Percentiles rank a stretch among this genome's conserved stretches.
Conservation (phyloP, 2,329 filamentous ascomycete genomes). For the Fulvia fulva region DNA sequence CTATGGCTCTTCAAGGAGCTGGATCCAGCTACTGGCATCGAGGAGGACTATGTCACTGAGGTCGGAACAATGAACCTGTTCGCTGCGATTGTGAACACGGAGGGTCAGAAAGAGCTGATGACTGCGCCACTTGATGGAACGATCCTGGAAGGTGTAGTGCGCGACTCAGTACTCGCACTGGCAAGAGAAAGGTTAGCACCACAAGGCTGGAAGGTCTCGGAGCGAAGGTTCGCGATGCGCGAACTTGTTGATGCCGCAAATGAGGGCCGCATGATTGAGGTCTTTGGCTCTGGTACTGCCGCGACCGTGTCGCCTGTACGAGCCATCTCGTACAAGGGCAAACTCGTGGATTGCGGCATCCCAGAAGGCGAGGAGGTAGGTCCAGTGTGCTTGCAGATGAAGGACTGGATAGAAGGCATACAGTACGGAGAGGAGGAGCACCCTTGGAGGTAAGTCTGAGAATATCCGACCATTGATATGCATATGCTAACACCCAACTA, state of each 20-base stretch:
- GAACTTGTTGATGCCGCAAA: conserved; percentile 76
- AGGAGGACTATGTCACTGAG: conserved; percentile 89
- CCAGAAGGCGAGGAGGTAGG: conserved; percentile 79
- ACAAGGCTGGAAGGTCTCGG: conserved; percentile 81
- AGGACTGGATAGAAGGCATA: conserved; percentile 92
- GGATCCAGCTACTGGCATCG: conserved; percentile 29
- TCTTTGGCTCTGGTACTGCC: conserved; percentile 90
- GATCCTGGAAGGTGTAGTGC: conserved; percentile 89
- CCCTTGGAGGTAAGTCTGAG: conserved; percentile 64
- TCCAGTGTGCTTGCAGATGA: conserved; percentile 79
- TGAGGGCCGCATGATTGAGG: conserved; percentile 84
- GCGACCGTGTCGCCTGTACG: conserved; percentile 90
- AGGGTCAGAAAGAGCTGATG: conserved; percentile 84
- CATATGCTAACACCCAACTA: not conserved
- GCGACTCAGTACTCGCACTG: conserved; percentile 83
- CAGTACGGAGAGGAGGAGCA: conserved; percentile 94
- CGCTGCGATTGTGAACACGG: conserved; percentile 78
- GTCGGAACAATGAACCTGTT: conserved; percentile 99
- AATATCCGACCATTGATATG: not conserved
- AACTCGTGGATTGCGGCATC: conserved; percentile 70
- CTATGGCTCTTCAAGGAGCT: conserved; percentile 88
- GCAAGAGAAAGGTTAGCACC: conserved; percentile 78
- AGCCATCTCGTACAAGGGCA: conserved; percentile 82
- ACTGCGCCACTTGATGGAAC: conserved; percentile 97
- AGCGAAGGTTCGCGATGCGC: conserved; percentile 89